phyloP scores from a whole-genome alignment of 768 basidiomycete species.

The Daedalea quercina region DNA sequence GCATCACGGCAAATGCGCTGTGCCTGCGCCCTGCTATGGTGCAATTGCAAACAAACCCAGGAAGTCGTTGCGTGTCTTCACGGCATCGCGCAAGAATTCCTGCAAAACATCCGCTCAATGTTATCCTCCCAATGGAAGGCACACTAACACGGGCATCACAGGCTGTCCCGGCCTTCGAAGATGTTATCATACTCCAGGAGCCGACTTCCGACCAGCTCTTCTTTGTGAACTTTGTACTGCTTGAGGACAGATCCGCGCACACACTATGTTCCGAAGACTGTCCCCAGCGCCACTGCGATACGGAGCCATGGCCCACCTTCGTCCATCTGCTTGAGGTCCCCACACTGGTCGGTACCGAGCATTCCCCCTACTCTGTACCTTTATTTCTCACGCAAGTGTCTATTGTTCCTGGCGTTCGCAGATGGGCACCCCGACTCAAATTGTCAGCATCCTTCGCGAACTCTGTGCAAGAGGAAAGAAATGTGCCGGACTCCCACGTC shows the following conservation, averaged over 20 bases:
- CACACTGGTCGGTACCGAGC: conserved; percentile 2
- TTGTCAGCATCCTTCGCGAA: background rate
- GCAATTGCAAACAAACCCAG: no score
- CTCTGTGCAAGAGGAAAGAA: background rate
- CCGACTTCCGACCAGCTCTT: conserved; percentile 44
- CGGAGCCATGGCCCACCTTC: conserved; percentile 4
- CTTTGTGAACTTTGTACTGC: conserved; percentile 36
- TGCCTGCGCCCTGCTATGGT: no score
- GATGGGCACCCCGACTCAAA: background rate
- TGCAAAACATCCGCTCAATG: no score
- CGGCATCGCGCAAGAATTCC: no score
- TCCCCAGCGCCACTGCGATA: background rate
- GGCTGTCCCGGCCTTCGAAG: conserved; percentile 29
- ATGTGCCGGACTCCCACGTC: conserved; percentile 20
- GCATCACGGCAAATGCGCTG: no score
- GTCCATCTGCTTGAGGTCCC: background rate
- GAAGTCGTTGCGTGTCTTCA: no score
- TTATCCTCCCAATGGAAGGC: no score
- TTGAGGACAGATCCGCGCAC: conserved; percentile 5
- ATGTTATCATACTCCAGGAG: conserved; percentile 41
- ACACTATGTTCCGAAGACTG: conserved; percentile 7
- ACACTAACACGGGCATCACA: conserved; percentile 1
- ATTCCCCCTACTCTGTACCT: no score
- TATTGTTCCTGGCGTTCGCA: background rate
- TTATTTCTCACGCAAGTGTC: background rate